Evolutionary conservation across 495 filamentous ascomycete species (phyloP).

Genomic region (Tuber borchii): DNA sequence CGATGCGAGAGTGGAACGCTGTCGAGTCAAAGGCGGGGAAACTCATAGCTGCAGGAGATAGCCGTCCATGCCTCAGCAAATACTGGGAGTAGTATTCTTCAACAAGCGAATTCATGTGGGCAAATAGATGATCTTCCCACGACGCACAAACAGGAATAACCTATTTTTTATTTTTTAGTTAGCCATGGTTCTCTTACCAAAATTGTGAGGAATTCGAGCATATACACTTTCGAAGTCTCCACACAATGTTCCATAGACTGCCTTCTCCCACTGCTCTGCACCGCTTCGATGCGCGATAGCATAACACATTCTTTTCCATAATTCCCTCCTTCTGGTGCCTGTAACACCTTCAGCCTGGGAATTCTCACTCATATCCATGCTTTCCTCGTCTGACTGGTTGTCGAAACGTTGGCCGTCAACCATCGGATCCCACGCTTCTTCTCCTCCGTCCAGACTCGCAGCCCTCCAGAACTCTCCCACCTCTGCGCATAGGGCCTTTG

Average conservation of each 20-base stretch:
- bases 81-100: conserved; percentile 38
- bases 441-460: conserved; percentile 54
- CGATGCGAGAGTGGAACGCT: conserved; percentile 30
- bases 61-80: conserved; percentile 19
- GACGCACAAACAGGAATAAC: conserved; percentile 62
- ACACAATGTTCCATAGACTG: conserved; percentile 80
- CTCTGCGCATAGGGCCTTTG: conserved; percentile 28
- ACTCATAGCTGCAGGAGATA: conserved; percentile 29
- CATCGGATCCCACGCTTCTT: conserved; percentile 36
- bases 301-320: conserved; percentile 80
- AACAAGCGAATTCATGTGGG: conserved; percentile 75
- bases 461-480: conserved; percentile 61
- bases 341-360: conserved; percentile 7
- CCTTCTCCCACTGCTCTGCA: conserved; percentile 69
- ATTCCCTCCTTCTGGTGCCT: conserved; percentile 48
- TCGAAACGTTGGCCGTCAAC: conserved; percentile 28
- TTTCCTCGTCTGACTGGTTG: conserved; percentile 14
- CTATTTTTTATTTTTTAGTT: conserved; percentile 19
- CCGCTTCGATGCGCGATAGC: conserved; percentile 62
- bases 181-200: not conserved
- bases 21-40: conserved; percentile 41
- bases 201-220: not conserved
- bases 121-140: conserved; percentile 90
- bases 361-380: not conserved
- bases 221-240: conserved; percentile 68